Evolutionary conservation across 306 rosid genomes (phyloP).

Genomic region (Astragalus glycyphyllos): DNA sequence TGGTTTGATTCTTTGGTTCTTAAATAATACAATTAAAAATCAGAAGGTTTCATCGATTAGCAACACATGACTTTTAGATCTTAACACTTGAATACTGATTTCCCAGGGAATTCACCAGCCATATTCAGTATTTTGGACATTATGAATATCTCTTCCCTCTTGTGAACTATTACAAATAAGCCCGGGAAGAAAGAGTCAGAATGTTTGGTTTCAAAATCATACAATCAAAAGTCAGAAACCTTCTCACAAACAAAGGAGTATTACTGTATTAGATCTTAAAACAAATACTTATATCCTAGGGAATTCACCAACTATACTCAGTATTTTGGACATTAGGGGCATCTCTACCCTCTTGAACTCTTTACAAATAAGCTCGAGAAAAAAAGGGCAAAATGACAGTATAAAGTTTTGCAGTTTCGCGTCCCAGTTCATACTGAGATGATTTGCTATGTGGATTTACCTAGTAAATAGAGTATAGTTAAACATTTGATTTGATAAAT

Average conservation of each 20-base stretch:
- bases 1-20: background rate
- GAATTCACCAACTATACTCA: background rate
- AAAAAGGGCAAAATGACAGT: no score
- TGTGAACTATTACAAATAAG: background rate
- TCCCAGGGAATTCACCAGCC: conserved; percentile 5
- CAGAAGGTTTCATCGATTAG: background rate
- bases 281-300: background rate
- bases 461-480: no score
- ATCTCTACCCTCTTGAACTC: no score
- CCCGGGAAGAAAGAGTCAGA: background rate
- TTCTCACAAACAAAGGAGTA: background rate
- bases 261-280: no score
- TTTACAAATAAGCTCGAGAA: no score
- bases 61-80: background rate
- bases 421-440: no score
- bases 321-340: no score
- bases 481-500: no score
- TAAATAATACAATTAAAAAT: background rate
- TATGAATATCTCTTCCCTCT: background rate
- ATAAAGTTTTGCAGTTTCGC: no score
- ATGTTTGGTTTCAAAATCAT: no score
- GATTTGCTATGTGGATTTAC: no score
- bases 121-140: background rate
- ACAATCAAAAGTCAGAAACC: no score
- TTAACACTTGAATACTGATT: background rate